Conservation (phyloP, 768 basidiomycete genomes). For the Collybia nuda region DNA sequence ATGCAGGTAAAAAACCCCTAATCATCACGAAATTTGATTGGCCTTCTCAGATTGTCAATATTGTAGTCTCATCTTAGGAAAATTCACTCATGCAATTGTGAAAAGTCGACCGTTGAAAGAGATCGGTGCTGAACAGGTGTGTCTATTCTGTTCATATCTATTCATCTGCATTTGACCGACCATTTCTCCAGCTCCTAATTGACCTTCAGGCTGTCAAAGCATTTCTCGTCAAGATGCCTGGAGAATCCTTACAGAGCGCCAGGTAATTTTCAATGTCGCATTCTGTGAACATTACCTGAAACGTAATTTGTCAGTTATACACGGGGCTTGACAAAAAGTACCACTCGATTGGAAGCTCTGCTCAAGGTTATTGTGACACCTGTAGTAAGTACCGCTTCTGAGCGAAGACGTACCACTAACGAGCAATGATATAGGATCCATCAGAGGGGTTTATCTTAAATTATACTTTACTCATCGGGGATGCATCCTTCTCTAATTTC, state of each 20-base stretch:
- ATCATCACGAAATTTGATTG: background rate
- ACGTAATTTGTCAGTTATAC: slow-evolving; percentile 63
- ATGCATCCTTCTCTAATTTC: slow-evolving; percentile 95
- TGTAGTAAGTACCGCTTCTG: slow-evolving; percentile 50
- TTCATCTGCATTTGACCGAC: slow-evolving; percentile 8
- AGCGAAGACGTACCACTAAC: no score
- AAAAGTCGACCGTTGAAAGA: slow-evolving; percentile 89
- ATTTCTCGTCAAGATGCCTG: slow-evolving; percentile 81
- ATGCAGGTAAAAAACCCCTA: slow-evolving; percentile 70
- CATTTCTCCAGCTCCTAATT: slow-evolving; percentile 65
- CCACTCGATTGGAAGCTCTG: slow-evolving; percentile 82
- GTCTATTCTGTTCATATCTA: background rate
- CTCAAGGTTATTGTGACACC: slow-evolving; percentile 96
- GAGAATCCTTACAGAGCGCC: slow-evolving; percentile 56
- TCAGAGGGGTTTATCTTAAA: slow-evolving; percentile 94
- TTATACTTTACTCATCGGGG: slow-evolving; percentile 91
- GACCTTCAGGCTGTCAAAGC: slow-evolving; percentile 88
- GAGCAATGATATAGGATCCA: slow-evolving; percentile 59
- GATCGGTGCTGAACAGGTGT: slow-evolving; percentile 92
- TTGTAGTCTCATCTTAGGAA: slow-evolving; percentile 74
- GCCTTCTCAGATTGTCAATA: background rate
- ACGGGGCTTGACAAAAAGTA: slow-evolving; percentile 77
- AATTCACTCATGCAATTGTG: slow-evolving; percentile 88
- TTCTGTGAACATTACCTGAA: background rate
- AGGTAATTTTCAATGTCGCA: slow-evolving; percentile 36